Evolutionary conservation across 768 basidiomycete genomes (phyloP).

Genomic region (Boletus sp.): DNA sequence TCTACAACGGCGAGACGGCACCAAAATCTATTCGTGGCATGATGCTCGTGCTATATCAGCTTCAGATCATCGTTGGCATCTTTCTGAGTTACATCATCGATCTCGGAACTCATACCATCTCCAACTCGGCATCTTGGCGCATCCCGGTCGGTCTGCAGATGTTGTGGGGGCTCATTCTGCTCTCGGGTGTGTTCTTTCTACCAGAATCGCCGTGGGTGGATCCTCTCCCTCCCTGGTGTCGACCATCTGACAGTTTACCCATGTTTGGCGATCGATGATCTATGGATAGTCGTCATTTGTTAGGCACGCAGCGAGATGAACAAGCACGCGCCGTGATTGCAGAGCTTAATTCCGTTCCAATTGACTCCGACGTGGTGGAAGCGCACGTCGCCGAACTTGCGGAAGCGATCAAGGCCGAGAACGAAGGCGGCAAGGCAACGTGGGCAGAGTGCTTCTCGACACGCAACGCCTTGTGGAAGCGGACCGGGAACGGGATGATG

Average conservation of each 20-base stretch:
- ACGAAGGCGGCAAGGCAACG: constrained; percentile 15
- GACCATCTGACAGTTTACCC: not conserved
- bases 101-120: constrained; percentile 11
- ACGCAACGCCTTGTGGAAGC: constrained; percentile 17
- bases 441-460: constrained; percentile 17
- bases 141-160: constrained; percentile 15
- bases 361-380: constrained; percentile 13
- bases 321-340: constrained; percentile 14
- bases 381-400: constrained; percentile 13
- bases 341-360: constrained; percentile 12
- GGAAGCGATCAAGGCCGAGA: constrained; percentile 16
- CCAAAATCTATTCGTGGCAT: constrained; percentile 73
- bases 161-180: constrained; percentile 10
- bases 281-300: constrained; percentile 9
- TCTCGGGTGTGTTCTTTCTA: constrained; percentile 13
- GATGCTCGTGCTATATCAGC: constrained; percentile 70
- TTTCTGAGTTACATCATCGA: constrained; percentile 73
- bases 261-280: not conserved
- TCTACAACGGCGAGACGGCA: constrained; percentile 78
- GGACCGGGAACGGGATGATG: constrained; percentile 18
- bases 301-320: not conserved
- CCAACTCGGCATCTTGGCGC: constrained; percentile 16
- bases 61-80: constrained; percentile 70
- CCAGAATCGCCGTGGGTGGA: constrained; percentile 15
- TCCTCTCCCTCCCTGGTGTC: not conserved